Evolutionary conservation across 805 yeast genomes (phyloP).

Genomic region (Alloascoidea africana): DNA sequence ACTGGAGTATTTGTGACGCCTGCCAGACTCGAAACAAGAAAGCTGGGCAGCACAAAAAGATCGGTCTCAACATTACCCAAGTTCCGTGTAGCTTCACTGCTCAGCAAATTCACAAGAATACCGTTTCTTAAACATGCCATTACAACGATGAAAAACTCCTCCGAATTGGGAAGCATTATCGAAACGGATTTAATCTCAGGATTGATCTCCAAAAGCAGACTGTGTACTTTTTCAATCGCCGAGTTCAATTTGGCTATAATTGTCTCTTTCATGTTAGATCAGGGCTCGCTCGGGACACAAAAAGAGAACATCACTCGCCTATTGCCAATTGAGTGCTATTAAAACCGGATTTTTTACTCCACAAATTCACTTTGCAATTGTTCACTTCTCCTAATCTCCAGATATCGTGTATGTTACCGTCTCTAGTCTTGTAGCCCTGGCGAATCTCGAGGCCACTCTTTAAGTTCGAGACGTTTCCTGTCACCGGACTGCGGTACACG

Average conservation of each 20-base stretch:
- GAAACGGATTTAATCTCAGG: background rate
- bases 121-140: background rate
- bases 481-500: constrained; percentile 46
- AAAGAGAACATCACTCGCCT: background rate
- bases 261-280: background rate
- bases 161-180: background rate
- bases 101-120: background rate
- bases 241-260: background rate
- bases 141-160: background rate
- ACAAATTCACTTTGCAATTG: background rate
- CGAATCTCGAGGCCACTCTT: constrained; percentile 51
- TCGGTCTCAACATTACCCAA: background rate
- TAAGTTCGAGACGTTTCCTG: constrained; percentile 47
- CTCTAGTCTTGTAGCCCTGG: constrained; percentile 44
- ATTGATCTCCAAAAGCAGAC: background rate
- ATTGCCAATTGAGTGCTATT: background rate
- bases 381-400: constrained; percentile 28
- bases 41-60: background rate
- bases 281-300: too few species aligned
- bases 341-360: too few species aligned
- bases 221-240: background rate
- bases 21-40: background rate
- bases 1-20: too few species aligned
- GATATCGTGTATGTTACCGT: constrained; percentile 54
- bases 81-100: background rate